Conservation (phyloP, 345 rosid species). For the Iberis pinnata region DNA sequence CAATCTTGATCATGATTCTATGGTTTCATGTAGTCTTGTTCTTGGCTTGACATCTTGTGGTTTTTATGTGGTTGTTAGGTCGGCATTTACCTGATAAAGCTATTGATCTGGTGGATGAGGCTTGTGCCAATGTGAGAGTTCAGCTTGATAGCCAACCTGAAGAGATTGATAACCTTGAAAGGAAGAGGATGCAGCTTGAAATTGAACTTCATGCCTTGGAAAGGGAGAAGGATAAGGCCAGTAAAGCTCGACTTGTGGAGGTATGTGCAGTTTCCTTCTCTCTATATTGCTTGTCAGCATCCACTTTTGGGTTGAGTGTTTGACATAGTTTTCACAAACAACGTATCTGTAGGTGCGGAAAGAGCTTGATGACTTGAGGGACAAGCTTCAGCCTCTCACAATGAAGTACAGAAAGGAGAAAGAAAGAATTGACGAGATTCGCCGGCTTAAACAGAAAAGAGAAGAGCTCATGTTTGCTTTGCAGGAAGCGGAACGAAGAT, state of each 20-base stretch:
- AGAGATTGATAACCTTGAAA: conserved; percentile 82
- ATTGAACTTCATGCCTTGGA: conserved; percentile 87
- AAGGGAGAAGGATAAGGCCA: conserved; percentile 88
- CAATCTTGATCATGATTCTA: background rate
- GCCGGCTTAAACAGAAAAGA: conserved; percentile 67
- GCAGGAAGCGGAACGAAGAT: conserved; percentile 87
- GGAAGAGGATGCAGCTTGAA: conserved; percentile 81
- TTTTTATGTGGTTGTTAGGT: conserved; percentile 29
- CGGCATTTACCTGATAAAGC: conserved; percentile 94
- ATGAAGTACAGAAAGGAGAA: conserved; percentile 92
- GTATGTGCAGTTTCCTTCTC: conserved; percentile 32
- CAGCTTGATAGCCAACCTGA: conserved; percentile 97
- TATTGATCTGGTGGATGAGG: conserved; percentile 89
- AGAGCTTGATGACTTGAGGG: conserved; percentile 88
- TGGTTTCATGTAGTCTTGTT: background rate
- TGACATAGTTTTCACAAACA: background rate
- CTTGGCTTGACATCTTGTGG: conserved; percentile 16
- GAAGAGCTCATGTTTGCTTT: conserved; percentile 68
- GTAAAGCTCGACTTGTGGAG: conserved; percentile 79
- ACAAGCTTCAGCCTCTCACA: conserved; percentile 75
- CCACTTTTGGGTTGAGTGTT: background rate
- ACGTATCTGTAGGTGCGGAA: conserved; percentile 54
- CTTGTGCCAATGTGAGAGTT: conserved; percentile 92
- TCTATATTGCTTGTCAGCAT: background rate
- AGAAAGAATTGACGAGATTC: conserved; percentile 78